phyloP scores from a whole-genome alignment of 345 rosid species.

The Litchi chinensis region DNA sequence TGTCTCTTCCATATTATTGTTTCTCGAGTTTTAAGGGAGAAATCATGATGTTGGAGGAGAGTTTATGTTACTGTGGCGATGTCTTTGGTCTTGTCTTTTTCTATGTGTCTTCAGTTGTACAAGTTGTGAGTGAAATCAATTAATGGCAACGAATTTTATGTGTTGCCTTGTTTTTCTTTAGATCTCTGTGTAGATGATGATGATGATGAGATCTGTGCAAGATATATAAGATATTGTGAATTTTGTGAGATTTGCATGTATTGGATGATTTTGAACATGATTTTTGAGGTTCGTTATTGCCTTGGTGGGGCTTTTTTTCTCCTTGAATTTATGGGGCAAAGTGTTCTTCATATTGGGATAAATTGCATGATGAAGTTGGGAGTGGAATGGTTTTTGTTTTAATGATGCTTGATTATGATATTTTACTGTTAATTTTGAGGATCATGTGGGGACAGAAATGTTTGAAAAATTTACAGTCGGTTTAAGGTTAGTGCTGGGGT shows the following conservation, averaged over 20 bases:
- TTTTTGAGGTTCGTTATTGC: background rate
- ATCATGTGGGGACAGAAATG: too few relatives aligned
- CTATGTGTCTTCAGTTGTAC: background rate
- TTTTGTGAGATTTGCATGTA: background rate
- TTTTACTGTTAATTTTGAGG: background rate
- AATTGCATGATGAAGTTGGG: too few relatives aligned
- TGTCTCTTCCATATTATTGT: slow-evolving; percentile 10
- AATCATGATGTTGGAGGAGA: background rate
- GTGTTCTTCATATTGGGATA: too few relatives aligned
- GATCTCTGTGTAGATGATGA: background rate
- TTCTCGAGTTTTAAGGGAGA: slow-evolving; percentile 7
- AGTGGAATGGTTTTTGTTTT: too few relatives aligned
- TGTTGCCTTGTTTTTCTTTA: background rate
- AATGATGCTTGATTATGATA: background rate
- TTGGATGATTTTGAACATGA: background rate
- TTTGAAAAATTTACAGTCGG: background rate
- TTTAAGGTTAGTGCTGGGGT: too few relatives aligned
- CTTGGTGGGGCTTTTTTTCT: background rate
- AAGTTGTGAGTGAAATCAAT: background rate
- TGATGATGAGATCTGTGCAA: background rate
- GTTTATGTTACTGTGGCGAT: background rate
- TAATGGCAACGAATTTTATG: slow-evolving; percentile 7
- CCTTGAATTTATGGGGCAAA: too few relatives aligned
- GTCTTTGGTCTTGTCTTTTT: background rate
- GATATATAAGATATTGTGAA: background rate